Conservation (phyloP, 441 rosid genomes). For the Manihot esculenta region DNA sequence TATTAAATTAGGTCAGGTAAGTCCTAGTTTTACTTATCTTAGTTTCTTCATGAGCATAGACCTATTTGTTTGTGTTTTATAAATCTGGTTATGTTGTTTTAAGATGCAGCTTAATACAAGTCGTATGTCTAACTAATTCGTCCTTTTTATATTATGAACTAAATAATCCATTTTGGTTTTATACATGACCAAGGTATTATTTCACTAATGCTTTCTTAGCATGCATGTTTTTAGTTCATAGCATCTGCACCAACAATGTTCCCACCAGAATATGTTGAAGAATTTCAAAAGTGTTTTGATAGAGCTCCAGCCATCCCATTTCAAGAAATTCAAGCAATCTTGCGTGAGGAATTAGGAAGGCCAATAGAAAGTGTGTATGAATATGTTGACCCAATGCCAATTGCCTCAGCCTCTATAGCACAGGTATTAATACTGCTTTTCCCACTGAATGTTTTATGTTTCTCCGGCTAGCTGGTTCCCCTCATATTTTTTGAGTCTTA, state of each 20-base stretch:
- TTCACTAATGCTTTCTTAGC: conserved; percentile 22
- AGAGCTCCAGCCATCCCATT: conserved; percentile 81
- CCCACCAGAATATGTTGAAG: conserved; percentile 85
- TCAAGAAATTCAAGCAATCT: conserved; percentile 66
- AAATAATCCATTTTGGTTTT: background rate
- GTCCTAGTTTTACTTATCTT: conserved; percentile 3
- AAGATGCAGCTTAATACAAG: background rate
- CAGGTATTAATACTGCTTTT: conserved; percentile 48
- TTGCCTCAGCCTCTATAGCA: conserved; percentile 98
- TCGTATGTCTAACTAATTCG: background rate
- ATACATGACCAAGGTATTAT: background rate
- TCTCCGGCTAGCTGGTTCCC: background rate
- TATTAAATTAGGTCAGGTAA: conserved; percentile 92
- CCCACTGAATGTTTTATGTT: background rate
- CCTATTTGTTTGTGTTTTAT: background rate
- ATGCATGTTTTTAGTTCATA: conserved; percentile 51
- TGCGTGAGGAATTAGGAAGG: conserved; percentile 85
- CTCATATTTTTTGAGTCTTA: background rate
- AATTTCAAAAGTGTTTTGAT: conserved; percentile 95
- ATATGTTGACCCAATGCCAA: conserved; percentile 82
- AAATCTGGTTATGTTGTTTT: background rate
- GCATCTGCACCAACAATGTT: conserved; percentile 96
- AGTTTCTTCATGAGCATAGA: conserved; percentile 1
- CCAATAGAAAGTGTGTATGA: conserved; percentile 85
- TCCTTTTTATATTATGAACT: background rate